Percentiles rank a stretch among this genome's conserved stretches.
Conservation (phyloP, 2,329 filamentous ascomycete genomes). For the Fusarium caatingaense region DNA sequence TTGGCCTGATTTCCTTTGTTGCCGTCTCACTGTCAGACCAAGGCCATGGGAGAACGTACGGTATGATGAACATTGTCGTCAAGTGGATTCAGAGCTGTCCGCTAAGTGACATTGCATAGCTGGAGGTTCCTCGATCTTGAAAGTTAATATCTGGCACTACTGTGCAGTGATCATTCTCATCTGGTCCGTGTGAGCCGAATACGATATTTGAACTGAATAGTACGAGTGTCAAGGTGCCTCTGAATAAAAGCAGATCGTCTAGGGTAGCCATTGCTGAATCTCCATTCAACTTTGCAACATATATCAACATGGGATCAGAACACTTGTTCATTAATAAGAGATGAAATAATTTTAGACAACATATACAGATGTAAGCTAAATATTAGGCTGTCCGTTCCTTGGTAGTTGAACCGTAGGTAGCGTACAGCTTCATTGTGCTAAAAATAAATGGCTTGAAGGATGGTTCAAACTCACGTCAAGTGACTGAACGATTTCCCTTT, state of each 20-base stretch:
- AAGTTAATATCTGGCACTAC: background rate
- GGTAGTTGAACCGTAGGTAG: too few species aligned
- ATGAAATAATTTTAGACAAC: accelerated
- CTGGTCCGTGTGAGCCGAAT: background rate
- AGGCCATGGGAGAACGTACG: background rate
- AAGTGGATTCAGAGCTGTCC: background rate
- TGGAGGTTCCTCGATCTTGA: background rate
- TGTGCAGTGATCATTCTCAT: background rate
- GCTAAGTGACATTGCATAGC: background rate
- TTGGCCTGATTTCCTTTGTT: background rate
- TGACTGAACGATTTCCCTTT: too few species aligned
- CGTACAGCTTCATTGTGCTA: background rate
- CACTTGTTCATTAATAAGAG: background rate
- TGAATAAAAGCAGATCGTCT: background rate
- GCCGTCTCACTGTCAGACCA: background rate
- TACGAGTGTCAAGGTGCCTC: background rate
- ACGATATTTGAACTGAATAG: background rate
- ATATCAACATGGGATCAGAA: background rate
- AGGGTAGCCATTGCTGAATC: background rate
- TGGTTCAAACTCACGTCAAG: background rate
- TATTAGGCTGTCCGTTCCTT: background rate
- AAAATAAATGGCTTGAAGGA: background rate
- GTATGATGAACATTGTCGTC: background rate
- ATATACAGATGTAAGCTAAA: accelerated
- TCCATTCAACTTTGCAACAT: background rate